These are phyloP conservation scores for Candida sp. DNA, from an alignment of 1,139 yeast species.

Conservation along the genomic window DNA sequence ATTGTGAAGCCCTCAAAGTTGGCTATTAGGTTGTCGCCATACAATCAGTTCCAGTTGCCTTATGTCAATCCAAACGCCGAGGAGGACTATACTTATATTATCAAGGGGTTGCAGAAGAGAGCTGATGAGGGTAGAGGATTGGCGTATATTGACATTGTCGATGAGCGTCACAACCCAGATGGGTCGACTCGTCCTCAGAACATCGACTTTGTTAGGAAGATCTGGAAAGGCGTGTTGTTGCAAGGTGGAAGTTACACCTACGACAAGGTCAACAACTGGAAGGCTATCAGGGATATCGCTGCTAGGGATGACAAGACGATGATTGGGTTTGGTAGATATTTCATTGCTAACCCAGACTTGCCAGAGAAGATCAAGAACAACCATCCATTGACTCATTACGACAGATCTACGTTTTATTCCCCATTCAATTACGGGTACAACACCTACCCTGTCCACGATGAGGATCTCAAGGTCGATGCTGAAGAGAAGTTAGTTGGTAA, in stretches of 20 bases:
- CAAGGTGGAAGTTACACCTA: conserved; percentile 50
- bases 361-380: conserved; percentile 49
- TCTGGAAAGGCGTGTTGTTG: conserved; percentile 53
- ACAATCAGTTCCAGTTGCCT: conserved; percentile 45
- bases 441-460: conserved; percentile 18
- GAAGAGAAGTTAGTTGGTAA: conserved; percentile 17
- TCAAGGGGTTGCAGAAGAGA: conserved; percentile 41
- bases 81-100: conserved; percentile 36
- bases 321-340: conserved; percentile 50
- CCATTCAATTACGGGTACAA: conserved; percentile 28
- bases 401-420: conserved; percentile 26
- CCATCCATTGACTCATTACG: conserved; percentile 35
- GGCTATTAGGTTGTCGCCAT: conserved; percentile 68
- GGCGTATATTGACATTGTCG: conserved; percentile 58
- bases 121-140: conserved; percentile 39
- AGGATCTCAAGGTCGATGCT: conserved; percentile 15
- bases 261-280: conserved; percentile 21
- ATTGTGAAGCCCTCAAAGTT: conserved; percentile 43
- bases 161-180: conserved; percentile 30
- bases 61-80: conserved; percentile 31
- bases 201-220: conserved; percentile 32
- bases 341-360: conserved; percentile 58
- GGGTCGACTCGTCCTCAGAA: conserved; percentile 14
- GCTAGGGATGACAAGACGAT: conserved; percentile 40
- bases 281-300: conserved; percentile 23